Conservation (phyloP, 331 rosid genomes). For the Telfairia occidentalis region DNA sequence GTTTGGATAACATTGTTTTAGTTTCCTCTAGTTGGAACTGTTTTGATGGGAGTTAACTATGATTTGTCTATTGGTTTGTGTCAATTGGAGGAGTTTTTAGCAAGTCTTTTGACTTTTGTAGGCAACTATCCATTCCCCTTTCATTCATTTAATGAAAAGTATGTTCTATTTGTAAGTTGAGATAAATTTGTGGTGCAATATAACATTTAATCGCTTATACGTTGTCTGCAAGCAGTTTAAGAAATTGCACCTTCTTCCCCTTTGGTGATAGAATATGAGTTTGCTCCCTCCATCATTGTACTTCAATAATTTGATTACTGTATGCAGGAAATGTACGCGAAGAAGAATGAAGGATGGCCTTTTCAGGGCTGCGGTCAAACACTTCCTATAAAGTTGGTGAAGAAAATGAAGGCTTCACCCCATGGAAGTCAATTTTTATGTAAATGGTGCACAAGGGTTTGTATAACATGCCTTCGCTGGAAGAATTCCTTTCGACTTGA, state of each 20-base stretch:
- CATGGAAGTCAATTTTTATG: conserved; percentile 59
- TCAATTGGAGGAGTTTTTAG: background rate
- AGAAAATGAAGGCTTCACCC: conserved; percentile 40
- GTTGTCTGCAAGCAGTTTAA: background rate
- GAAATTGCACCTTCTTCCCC: background rate
- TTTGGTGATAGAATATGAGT: background rate
- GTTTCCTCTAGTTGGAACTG: background rate
- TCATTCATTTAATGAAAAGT: background rate
- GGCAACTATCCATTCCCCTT: background rate
- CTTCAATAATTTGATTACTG: conserved; percentile 17
- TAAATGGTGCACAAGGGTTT: conserved; percentile 78
- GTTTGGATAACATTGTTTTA: background rate
- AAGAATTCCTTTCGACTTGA: conserved; percentile 1
- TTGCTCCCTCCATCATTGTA: conserved; percentile 3
- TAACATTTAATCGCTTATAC: background rate
- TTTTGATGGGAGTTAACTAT: background rate
- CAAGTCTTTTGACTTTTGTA: background rate
- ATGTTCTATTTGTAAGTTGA: background rate
- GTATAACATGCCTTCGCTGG: conserved; percentile 25
- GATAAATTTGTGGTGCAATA: background rate
- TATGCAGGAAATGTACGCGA: conserved; percentile 47
- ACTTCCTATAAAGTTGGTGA: conserved; percentile 47
- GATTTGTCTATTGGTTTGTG: background rate
- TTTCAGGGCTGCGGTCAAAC: conserved; percentile 72
- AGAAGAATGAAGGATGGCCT: conserved; percentile 36